Conservation (phyloP, 2,329 filamentous ascomycete species). For the Talaromyces verruculosus region DNA sequence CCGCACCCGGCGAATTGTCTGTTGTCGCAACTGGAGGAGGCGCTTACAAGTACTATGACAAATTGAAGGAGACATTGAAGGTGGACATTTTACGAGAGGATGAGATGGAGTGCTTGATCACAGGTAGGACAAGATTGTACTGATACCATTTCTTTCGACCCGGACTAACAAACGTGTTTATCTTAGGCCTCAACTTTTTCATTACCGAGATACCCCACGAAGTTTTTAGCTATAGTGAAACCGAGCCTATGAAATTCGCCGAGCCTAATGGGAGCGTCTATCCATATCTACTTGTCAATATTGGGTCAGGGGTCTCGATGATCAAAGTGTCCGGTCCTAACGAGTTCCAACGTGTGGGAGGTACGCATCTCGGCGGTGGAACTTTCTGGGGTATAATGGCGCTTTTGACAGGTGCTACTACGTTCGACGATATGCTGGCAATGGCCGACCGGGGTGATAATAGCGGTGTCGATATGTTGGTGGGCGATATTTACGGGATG, state of each 20-base stretch:
- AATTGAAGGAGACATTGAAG: slow-evolving; percentile 76
- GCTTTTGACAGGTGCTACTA: slow-evolving; percentile 84
- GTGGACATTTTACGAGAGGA: slow-evolving; percentile 90
- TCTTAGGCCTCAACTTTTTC: slow-evolving; percentile 88
- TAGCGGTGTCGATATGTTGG: slow-evolving; percentile 88
- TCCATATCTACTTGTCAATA: slow-evolving; percentile 96
- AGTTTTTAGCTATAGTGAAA: slow-evolving; percentile 94
- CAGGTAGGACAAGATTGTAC: slow-evolving; percentile 55
- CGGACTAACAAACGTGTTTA: not conserved
- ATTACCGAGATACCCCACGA: slow-evolving; percentile 96
- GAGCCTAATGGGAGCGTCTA: slow-evolving; percentile 79
- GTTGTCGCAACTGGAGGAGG: slow-evolving; percentile 96
- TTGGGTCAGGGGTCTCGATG: slow-evolving; percentile 94
- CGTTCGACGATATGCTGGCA: slow-evolving; percentile 96
- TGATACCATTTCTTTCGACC: not conserved
- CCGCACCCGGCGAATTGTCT: slow-evolving; percentile 68
- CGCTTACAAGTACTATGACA: slow-evolving; percentile 95
- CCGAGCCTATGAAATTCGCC: slow-evolving; percentile 85
- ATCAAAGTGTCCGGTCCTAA: slow-evolving; percentile 92
- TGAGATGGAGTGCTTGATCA: slow-evolving; percentile 98
- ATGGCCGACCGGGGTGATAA: slow-evolving; percentile 93
- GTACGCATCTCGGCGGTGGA: slow-evolving; percentile 92
- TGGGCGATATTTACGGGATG: slow-evolving; percentile 95
- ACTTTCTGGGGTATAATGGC: slow-evolving; percentile 95
- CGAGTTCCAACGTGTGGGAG: slow-evolving; percentile 85